Conservation (phyloP, 2,329 filamentous ascomycete species). For the Hawksworthiomyces lignivorus region DNA sequence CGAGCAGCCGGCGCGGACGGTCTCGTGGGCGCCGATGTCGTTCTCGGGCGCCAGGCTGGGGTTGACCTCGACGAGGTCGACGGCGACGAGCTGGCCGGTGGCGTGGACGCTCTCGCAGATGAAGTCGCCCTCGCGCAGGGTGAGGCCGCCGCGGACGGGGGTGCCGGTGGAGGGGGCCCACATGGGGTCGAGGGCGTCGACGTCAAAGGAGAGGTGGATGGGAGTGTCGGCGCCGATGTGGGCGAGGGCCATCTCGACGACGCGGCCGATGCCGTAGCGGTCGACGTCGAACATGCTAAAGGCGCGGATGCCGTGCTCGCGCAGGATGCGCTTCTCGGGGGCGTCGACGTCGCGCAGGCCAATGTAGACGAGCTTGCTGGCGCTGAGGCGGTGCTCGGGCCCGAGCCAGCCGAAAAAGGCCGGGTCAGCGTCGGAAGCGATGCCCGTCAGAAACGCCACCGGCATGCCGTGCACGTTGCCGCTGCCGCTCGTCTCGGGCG, state of each 20-base stretch:
- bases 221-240: slow-evolving; percentile 93
- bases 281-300: slow-evolving; percentile 99
- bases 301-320: slow-evolving; percentile 84
- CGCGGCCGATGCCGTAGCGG: slow-evolving; percentile 81
- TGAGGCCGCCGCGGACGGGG: slow-evolving; percentile 86
- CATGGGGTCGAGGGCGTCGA: slow-evolving; percentile 91
- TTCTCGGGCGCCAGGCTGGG: slow-evolving; percentile 57
- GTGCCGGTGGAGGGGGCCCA: slow-evolving; percentile 96
- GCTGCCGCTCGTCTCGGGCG: slow-evolving; percentile 78
- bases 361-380: slow-evolving; percentile 92
- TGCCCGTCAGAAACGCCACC: slow-evolving; percentile 79
- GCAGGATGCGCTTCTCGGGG: slow-evolving; percentile 88
- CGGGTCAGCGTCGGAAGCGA: slow-evolving; percentile 66
- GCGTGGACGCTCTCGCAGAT: slow-evolving; percentile 84
- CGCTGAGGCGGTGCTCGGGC: slow-evolving; percentile 60
- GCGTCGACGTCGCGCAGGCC: slow-evolving; percentile 85
- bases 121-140: slow-evolving; percentile 90
- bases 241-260: slow-evolving; percentile 96
- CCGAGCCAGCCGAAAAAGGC: slow-evolving; percentile 88
- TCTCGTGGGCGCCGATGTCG: slow-evolving; percentile 66
- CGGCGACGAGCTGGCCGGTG: slow-evolving; percentile 68
- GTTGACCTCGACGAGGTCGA: slow-evolving; percentile 80
- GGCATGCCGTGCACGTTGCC: slow-evolving; percentile 99
- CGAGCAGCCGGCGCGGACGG: slow-evolving; percentile 82
- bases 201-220: slow-evolving; percentile 94